Evolutionary conservation across 1,284 basidiomycete species (phyloP).

Genomic region (Cystobasidium pallidum): DNA sequence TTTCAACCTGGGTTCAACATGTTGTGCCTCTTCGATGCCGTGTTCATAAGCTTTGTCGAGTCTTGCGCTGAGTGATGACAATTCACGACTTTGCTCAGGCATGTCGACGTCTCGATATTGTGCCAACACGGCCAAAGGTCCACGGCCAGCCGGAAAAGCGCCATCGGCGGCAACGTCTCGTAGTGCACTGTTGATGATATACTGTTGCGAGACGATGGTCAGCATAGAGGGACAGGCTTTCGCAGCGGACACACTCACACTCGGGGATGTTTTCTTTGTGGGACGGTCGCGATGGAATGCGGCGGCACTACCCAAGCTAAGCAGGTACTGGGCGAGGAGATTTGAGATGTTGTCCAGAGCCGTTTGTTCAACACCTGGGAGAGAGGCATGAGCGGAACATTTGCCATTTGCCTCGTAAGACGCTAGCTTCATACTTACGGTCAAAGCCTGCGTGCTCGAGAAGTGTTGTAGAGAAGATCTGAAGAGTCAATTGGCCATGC

Average conservation of each 20-base stretch:
- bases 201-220: constrained; percentile 59
- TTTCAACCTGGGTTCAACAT: background rate
- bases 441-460: constrained; percentile 88
- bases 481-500: background rate
- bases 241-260: background rate
- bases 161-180: constrained; percentile 62
- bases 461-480: constrained; percentile 32
- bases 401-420: background rate
- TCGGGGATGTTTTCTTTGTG: constrained; percentile 59
- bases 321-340: constrained; percentile 77
- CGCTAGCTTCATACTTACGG: constrained; percentile 62
- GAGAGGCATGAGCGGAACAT: constrained; percentile 4
- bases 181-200: constrained; percentile 53
- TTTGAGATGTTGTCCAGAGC: constrained; percentile 80
- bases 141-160: constrained; percentile 44
- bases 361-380: constrained; percentile 61
- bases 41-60: constrained; percentile 9
- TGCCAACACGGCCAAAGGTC: constrained; percentile 1
- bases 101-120: constrained; percentile 28
- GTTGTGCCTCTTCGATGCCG: constrained; percentile 23
- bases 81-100: constrained; percentile 2
- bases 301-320: constrained; percentile 84
- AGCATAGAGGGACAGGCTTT: no score
- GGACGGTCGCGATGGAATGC: constrained; percentile 80
- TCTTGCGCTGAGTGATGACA: constrained; percentile 6